Base-by-base conservation (phyloP, 495 filamentous ascomycete species). In the Parathielavia hyrcaniae region DNA sequence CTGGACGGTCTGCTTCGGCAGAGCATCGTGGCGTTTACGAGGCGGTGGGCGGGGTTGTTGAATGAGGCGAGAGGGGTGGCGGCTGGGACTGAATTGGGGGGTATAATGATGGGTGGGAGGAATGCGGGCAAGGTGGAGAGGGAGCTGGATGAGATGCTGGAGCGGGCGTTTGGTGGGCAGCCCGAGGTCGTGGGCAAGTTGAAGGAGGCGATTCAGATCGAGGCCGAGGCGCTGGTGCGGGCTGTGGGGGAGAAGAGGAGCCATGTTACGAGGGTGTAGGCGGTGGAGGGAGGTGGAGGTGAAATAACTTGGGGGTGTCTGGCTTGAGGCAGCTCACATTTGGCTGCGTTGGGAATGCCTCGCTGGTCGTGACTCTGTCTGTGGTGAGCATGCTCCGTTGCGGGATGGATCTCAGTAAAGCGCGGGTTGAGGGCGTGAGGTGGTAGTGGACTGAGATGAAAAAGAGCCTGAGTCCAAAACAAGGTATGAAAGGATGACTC, bases 11-110 rank as follows among this genome's bases (percentile, higher is more conserved):
- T 86, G 30, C 76, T 96, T 17, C 73, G 90, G 43, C 85, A 84
- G 20, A 83, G 85, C 14, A 93, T 96, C 62, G 87, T 85, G 50
- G 86, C 88, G 22, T 91, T 93, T 61, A 89, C 88, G 34, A 82
- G 81, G 67, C 76, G 76, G 51, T 87, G 76, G 81, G 79, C 72
- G 7, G 67, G 67, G 4, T 51, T 72, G 19, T 61, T 77, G 49
- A 71, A 74, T 35, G 74, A 73, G 2, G 68, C 73, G 1, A 59
- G 59, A 23, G 58, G 55, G 20, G 36, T 48, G 16, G 35, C 22
- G 26, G 40, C 13, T 12, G 32, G 20, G 10, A 39, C 12, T 41
- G 36, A 14, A 16, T 10, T 43, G 40, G 41, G 14, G 64, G 64
- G 19, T 63, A 63, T n/a, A 70, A 68, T n/a, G 46, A 58, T 69